Base-by-base conservation (phyloP, 257 asterid species). In the Nicotiana paniculata region DNA sequence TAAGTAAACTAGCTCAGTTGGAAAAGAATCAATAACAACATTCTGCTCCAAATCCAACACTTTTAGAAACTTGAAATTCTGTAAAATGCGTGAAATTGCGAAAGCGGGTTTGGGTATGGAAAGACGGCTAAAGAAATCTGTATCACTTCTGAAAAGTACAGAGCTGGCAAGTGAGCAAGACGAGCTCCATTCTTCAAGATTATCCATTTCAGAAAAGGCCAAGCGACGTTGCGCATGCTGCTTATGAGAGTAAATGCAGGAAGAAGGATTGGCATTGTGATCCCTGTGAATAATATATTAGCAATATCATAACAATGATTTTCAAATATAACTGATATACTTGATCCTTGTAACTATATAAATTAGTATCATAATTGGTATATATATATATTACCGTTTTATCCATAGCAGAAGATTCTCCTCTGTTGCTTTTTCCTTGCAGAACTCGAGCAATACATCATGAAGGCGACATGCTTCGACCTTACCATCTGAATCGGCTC, bases 361-460 rank as follows among this genome's bases (percentile, higher is more conserved):
- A 15, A 15, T 65, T 30, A 13, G 33, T 24, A 24, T 17, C 4
- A 4, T 7, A 59, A 59, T n/a, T n/a, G 13, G 4, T 6, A 37
- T 37, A 37, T 35, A 28, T 28, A 28, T 58, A 58, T 58, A 8
- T 59, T 62, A 24, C 33, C 33, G 3, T 62, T 9, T 62, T 62
- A 24, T 62, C 16, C 1, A 62, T 62, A 1, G 16, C 2, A 51
- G 63, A 77, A 85, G 69, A 9, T 77, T 58, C 57, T 82, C 83
- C 12, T 35, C 74, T 9, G 46, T 18, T 43, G 83, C 82, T 61
- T 62, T 81, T 1, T 3, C 30, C 24, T 2, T 8, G 72, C 82
- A 82, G n/a, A 85, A 85, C 2, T 85, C 78, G 51, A 59, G 81
- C 58, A 82, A 53, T 4, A 82, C 13, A 48, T 85, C 85, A 61